These are phyloP conservation scores for Mycosarcoma maydis DNA, from an alignment of 1,284 basidiomycete species.

Conservation along the genomic window DNA sequence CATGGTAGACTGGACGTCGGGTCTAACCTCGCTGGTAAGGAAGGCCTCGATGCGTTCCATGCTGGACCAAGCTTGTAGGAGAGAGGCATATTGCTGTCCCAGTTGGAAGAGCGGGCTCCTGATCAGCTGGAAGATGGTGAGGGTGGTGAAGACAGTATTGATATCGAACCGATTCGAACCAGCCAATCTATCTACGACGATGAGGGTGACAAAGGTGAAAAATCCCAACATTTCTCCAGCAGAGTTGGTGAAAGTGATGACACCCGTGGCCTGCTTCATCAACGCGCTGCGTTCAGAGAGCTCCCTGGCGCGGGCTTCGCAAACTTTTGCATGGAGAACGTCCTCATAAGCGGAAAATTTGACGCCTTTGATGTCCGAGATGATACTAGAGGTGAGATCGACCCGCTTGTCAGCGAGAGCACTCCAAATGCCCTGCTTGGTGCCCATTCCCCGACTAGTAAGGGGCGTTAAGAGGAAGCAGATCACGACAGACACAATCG, in stretches of 20 bases:
- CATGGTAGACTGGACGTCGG: constrained; percentile 17
- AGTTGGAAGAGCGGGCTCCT: constrained; percentile 46
- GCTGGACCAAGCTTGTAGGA: constrained; percentile 51
- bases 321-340: constrained; percentile 41
- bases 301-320: constrained; percentile 45
- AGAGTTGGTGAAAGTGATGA: constrained; percentile 36
- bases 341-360: constrained; percentile 61
- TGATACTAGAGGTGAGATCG: constrained; percentile 47
- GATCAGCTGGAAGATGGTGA: constrained; percentile 52
- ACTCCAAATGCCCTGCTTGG: constrained; percentile 50
- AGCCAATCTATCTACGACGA: constrained; percentile 36
- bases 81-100: constrained; percentile 51
- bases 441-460: constrained; percentile 37
- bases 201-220: constrained; percentile 45
- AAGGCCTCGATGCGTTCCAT: constrained; percentile 54
- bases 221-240: constrained; percentile 33
- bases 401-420: constrained; percentile 50
- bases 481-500: constrained; percentile 40
- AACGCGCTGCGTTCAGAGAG: constrained; percentile 11
- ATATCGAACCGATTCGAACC: constrained; percentile 46
- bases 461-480: constrained; percentile 48
- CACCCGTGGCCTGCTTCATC: constrained; percentile 30
- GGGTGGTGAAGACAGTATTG: constrained; percentile 55
- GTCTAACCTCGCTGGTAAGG: constrained; percentile 29
- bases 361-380: constrained; percentile 58